Conservation (phyloP, 768 basidiomycete species). For the Lentinula detonsa region DNA sequence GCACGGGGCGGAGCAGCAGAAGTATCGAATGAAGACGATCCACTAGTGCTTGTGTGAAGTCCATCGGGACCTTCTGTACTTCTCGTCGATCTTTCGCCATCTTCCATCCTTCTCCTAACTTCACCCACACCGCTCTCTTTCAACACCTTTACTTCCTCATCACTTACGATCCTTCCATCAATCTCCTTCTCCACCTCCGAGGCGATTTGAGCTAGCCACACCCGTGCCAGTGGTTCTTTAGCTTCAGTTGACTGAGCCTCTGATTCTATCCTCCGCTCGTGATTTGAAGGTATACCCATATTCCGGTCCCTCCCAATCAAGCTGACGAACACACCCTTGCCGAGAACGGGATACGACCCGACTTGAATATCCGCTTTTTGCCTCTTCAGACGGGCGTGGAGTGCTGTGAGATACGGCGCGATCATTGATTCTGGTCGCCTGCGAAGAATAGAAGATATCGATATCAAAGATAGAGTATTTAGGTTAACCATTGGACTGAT, state of each 20-base stretch:
- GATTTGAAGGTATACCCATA: constrained; percentile 3
- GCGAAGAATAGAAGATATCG: neutral
- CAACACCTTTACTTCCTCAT: constrained; percentile 56
- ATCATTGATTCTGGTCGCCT: constrained; percentile 75
- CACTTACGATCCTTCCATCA: constrained; percentile 52
- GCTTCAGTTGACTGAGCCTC: neutral
- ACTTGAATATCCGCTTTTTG: constrained; percentile 65
- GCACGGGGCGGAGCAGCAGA: neutral
- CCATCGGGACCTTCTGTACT: neutral
- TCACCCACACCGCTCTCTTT: constrained; percentile 23
- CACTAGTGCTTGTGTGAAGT: neutral
- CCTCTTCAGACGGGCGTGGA: constrained; percentile 65
- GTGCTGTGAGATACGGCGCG: constrained; percentile 75
- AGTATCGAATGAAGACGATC: neutral
- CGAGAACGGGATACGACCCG: constrained; percentile 68
- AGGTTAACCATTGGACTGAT: too few species aligned
- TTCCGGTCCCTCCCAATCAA: constrained; percentile 46
- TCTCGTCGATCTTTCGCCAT: neutral
- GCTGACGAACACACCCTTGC: constrained; percentile 65
- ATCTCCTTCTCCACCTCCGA: constrained; percentile 57
- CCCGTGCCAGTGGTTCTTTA: constrained; percentile 13
- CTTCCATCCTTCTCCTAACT: constrained; percentile 2
- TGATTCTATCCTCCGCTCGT: neutral
- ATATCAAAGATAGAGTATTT: neutral
- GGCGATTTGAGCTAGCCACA: constrained; percentile 48